phyloP scores from a whole-genome alignment of 192 early-diverging fungal genomes.

The Bifiguratus adelaidae region DNA sequence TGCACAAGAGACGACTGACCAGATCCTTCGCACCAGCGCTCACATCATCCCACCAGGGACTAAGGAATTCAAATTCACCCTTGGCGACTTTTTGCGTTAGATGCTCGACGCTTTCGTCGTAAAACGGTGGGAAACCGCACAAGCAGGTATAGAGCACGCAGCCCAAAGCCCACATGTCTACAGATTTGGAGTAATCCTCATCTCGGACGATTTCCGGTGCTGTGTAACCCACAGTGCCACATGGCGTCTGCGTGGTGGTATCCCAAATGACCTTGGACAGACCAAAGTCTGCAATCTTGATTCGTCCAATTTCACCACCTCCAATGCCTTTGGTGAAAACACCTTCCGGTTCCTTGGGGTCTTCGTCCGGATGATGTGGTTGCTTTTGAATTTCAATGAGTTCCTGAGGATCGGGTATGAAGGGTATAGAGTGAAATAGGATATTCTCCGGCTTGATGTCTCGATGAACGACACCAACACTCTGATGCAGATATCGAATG shows the following conservation, averaged over 20 bases:
- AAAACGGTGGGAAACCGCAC: conserved; percentile 75
- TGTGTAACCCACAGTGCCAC: conserved; percentile 87
- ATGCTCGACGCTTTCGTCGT: conserved; percentile 68
- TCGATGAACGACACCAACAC: conserved; percentile 64
- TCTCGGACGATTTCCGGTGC: conserved; percentile 87
- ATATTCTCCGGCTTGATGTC: conserved; percentile 95
- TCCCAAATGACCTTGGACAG: conserved; percentile 80
- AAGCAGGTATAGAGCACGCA: conserved; percentile 78
- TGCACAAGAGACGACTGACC: conserved; percentile 51
- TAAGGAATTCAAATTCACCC: conserved; percentile 76
- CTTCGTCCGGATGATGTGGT: conserved; percentile 36
- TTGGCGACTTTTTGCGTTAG: conserved; percentile 77
- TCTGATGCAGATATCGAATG: conserved; percentile 74
- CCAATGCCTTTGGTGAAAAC: conserved; percentile 60
- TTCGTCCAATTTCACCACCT: conserved; percentile 70
- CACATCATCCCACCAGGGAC: conserved; percentile 91
- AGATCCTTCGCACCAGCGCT: conserved; percentile 63
- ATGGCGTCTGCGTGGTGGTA: conserved; percentile 77
- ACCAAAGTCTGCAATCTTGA: conserved; percentile 88
- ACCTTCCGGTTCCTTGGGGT: conserved; percentile 64
- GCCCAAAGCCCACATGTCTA: conserved; percentile 82
- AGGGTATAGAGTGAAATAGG: conserved; percentile 58
- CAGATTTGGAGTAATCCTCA: conserved; percentile 68
- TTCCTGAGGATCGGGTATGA: conserved; percentile 51
- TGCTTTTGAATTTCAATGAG: conserved; percentile 6